Conservation (phyloP, 2,329 filamentous ascomycete species). For the Fusarium udum region DNA sequence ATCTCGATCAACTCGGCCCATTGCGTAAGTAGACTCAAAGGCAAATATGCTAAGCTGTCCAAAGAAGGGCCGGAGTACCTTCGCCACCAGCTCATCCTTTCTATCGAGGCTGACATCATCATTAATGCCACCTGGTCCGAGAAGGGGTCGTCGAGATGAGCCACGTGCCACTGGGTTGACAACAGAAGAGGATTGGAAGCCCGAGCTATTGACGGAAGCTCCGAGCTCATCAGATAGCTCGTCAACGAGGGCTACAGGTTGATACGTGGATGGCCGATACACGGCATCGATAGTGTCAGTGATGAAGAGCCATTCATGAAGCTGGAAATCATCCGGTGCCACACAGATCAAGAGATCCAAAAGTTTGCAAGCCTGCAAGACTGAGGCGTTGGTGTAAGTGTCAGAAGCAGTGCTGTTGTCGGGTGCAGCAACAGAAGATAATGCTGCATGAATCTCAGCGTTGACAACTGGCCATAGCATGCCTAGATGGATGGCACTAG, state of each 20-base stretch:
- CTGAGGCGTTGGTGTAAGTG: slow-evolving; percentile 77
- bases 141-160: slow-evolving; percentile 57
- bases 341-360: slow-evolving; percentile 88
- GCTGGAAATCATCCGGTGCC: slow-evolving; percentile 93
- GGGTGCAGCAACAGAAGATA: slow-evolving; percentile 77
- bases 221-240: slow-evolving; percentile 82
- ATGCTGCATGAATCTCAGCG: slow-evolving; percentile 80
- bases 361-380: slow-evolving; percentile 93
- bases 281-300: slow-evolving; percentile 97
- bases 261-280: slow-evolving; percentile 77
- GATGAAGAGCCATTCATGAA: slow-evolving; percentile 98
- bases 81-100: slow-evolving; percentile 75
- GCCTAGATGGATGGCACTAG: slow-evolving; percentile 80
- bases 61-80: slow-evolving; percentile 87
- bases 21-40: slow-evolving; percentile 92
- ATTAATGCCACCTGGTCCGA: slow-evolving; percentile 62
- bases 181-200: slow-evolving; percentile 49
- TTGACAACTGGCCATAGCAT: slow-evolving; percentile 92
- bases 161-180: slow-evolving; percentile 50
- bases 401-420: slow-evolving; percentile 72
- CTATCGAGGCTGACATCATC: slow-evolving; percentile 67
- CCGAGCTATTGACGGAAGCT: slow-evolving; percentile 49
- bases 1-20: slow-evolving; percentile 74
- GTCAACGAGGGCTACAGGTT: slow-evolving; percentile 81
- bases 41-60: slow-evolving; percentile 90